A percentile compares a stretch with the other conserved stretches of the same genome.
These are phyloP conservation scores for Agroathelia rolfsii DNA, from an alignment of 1,284 basidiomycete species.

Conservation along the genomic window DNA sequence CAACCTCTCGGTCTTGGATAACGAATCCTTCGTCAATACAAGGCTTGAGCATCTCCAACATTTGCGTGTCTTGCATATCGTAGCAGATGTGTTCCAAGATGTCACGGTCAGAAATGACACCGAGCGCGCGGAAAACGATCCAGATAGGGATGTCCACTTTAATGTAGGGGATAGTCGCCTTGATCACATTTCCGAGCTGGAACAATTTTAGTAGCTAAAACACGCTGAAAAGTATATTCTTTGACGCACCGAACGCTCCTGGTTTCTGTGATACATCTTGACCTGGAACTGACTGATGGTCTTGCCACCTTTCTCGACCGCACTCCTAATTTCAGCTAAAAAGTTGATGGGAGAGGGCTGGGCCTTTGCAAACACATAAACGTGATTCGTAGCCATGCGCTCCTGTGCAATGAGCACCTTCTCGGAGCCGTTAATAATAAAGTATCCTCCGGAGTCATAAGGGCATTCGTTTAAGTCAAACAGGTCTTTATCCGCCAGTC, in stretches of 20 bases:
- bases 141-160: slow-evolving; percentile 98
- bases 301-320: slow-evolving; percentile 77
- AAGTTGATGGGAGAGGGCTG: slow-evolving; percentile 73
- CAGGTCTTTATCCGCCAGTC: slow-evolving; percentile 70
- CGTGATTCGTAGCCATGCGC: slow-evolving; percentile 98
- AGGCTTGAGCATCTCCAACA: slow-evolving; percentile 98
- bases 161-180: slow-evolving; percentile 96
- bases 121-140: slow-evolving; percentile 96
- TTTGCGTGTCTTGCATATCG: slow-evolving; percentile 90
- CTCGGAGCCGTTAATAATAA: slow-evolving; percentile 99
- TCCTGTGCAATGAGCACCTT: slow-evolving; percentile 99
- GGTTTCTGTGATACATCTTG: slow-evolving; percentile 84
- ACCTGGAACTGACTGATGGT: slow-evolving; percentile 74
- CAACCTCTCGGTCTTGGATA: slow-evolving; percentile 94
- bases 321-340: slow-evolving; percentile 91
- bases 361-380: slow-evolving; percentile 98
- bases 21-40: slow-evolving; percentile 99
- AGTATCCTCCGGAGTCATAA: slow-evolving; percentile 97
- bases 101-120: slow-evolving; percentile 96
- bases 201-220: slow-evolving; percentile 5
- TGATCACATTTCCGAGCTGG: slow-evolving; percentile 88
- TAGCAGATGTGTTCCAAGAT: slow-evolving; percentile 99
- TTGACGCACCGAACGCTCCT: slow-evolving; percentile 78
- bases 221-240: too few relatives aligned
- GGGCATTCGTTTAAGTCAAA: slow-evolving; percentile 96